Conservation (phyloP, 306 rosid genomes). For the Inga laurina region DNA sequence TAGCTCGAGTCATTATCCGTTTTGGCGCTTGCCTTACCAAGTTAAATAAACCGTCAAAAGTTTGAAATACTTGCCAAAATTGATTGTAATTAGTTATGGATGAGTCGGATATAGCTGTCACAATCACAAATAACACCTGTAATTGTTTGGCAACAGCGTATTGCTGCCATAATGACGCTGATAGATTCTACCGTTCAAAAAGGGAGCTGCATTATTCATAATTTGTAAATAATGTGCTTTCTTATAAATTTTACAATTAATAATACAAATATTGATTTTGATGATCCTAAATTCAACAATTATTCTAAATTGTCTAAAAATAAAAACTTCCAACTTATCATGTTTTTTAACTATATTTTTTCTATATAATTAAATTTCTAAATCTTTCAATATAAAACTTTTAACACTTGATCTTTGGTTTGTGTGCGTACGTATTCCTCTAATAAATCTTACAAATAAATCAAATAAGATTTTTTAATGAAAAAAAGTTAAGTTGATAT, state of each 20-base stretch:
- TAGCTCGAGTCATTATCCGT: not conserved
- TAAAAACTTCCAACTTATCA: not conserved
- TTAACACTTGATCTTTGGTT: too few relatives aligned
- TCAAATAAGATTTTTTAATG: not conserved
- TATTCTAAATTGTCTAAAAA: too few relatives aligned
- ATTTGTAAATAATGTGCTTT: too few relatives aligned
- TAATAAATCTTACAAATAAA: not conserved
- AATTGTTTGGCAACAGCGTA: too few relatives aligned
- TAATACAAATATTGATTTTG: not conserved
- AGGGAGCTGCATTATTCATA: not conserved
- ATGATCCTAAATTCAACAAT: too few relatives aligned
- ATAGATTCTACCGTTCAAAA: not conserved
- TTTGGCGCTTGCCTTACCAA: not conserved
- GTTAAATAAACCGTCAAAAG: not conserved
- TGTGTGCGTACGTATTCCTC: not conserved
- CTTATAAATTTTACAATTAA: not conserved
- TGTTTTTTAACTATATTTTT: too few relatives aligned
- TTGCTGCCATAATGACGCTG: not conserved
- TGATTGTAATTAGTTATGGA: not conserved
- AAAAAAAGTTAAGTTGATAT: too few relatives aligned
- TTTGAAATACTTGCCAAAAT: not conserved
- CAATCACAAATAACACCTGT: not conserved
- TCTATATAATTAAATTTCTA: not conserved
- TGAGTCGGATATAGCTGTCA: not conserved
- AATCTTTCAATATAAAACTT: too few relatives aligned